Conservation (phyloP, 768 basidiomycete genomes). For the Porphyrellus cyaneotinctus region DNA sequence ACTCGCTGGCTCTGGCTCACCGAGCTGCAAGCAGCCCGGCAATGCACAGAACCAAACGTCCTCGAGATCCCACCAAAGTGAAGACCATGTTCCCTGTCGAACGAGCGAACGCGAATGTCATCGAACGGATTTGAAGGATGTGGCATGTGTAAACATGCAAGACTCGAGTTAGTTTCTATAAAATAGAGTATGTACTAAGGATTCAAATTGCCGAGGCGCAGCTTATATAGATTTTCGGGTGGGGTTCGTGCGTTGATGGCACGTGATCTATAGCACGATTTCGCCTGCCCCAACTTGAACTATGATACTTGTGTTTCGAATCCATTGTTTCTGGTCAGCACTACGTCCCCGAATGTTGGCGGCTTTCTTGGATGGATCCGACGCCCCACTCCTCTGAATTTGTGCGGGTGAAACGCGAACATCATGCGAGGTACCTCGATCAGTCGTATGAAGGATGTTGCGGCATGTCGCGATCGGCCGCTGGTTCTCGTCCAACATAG, state of each 20-base stretch:
- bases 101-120: slow-evolving; percentile 63
- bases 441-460: too few relatives aligned
- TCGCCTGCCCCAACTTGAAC: too few relatives aligned
- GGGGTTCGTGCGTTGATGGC: slow-evolving; percentile 37
- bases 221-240: slow-evolving; percentile 32
- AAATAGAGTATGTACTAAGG: slow-evolving; percentile 75
- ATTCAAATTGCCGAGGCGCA: slow-evolving; percentile 16
- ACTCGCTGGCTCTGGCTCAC: slow-evolving; percentile 43
- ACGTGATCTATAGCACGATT: too few relatives aligned
- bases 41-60: slow-evolving; percentile 51
- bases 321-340: too few relatives aligned
- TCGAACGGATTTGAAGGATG: slow-evolving; percentile 69
- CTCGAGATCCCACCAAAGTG: slow-evolving; percentile 44
- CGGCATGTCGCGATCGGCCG: too few relatives aligned
- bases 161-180: slow-evolving; percentile 77
- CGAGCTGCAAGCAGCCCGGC: slow-evolving; percentile 26
- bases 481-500: too few relatives aligned
- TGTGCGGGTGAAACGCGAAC: too few relatives aligned
- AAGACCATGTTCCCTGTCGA: slow-evolving; percentile 59
- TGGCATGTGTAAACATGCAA: slow-evolving; percentile 76
- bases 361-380: too few relatives aligned
- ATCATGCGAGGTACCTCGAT: too few relatives aligned
- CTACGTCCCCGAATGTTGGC: too few relatives aligned
- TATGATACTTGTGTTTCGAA: too few relatives aligned
- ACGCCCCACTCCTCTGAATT: too few relatives aligned